Evolutionary conservation across 768 basidiomycete species (phyloP).

Genomic region (Rubroboletus pulcherrimus): DNA sequence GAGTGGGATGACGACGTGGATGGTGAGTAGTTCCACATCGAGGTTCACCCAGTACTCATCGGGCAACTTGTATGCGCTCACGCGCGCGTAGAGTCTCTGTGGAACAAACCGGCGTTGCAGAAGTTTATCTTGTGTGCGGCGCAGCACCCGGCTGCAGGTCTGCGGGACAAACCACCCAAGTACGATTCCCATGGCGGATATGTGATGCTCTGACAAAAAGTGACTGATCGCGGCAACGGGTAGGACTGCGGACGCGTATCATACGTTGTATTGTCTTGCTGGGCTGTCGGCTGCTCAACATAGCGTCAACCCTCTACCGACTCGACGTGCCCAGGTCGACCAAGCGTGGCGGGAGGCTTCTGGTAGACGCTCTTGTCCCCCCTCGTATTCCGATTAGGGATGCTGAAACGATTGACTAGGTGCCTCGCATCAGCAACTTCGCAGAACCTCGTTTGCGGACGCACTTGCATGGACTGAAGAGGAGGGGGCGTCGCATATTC

Average conservation of each 20-base stretch:
- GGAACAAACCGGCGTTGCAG: conserved; percentile 72
- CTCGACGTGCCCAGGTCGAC: conserved; percentile 33
- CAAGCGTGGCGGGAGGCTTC: conserved; percentile 36
- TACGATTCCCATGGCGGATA: conserved; percentile 31
- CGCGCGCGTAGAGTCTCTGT: conserved; percentile 37
- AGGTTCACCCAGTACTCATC: not conserved
- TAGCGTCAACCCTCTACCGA: conserved; percentile 49
- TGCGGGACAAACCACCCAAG: conserved; percentile 97
- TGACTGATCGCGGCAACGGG: not conserved
- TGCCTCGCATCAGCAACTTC: conserved; percentile 22
- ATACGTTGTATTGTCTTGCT: conserved; percentile 88
- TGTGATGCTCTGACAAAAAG: not conserved
- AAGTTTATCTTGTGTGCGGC: conserved; percentile 84
- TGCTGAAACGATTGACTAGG: conserved; percentile 25
- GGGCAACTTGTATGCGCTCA: not conserved
- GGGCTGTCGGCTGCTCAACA: conserved; percentile 91
- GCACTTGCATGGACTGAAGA: conserved; percentile 68
- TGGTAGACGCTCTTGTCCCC: conserved; percentile 1
- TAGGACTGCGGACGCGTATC: conserved; percentile 90
- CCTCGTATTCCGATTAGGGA: not conserved
- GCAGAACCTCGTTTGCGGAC: conserved; percentile 48
- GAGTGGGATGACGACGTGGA: conserved; percentile 74
- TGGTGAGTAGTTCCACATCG: conserved; percentile 37
- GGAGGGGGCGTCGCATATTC: conserved; percentile 48
- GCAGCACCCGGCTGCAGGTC: conserved; percentile 80